Evolutionary conservation across 2,329 filamentous ascomycete species (phyloP), one percentile per base, ranked within the genome.

Genomic region (Cercospora janseana): DNA sequence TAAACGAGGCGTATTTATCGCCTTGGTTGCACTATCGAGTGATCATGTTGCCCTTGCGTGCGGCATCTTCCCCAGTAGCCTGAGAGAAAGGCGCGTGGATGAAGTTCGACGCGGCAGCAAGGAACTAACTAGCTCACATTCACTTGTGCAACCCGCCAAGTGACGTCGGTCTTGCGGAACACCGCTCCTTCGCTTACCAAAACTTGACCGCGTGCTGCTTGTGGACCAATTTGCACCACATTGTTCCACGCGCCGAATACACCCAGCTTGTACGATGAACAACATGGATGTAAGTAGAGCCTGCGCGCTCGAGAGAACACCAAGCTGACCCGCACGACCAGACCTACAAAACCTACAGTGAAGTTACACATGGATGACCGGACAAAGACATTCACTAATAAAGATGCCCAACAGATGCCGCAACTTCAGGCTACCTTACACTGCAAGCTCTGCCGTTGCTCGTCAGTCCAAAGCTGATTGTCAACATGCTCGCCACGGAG

Each of bases 381-480:
- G 16, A 23, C 35, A 15, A 23, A 15, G 38, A 16, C 32, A 15
- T 27, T 27, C 13, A 40, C 44, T 47, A 20, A 47, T 26, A 26
- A 18, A 31, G 15, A 4, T 24, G 21, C 15, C 15, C 12, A 38
- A 3, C 32, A 47, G 44, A 47, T 47, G 44, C 44, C 15, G 44
- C 34, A 23, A 75, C 72, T 13, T 67, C 72, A 23, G 72, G 61
- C 44, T 76, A 72, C 70, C 56, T 72, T 42, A 60, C 71, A 15
- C 57, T 71, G 6, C 72, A 75, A 66, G 65, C 72, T 6, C 56
- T 80, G 8, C 75, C 81, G 0, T 72, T 87, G 52, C 75, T 86
- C 46, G 60, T 77, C 4, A 76, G 78, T 4, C 84, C 84, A 0
- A 79, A 77, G 20, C 73, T 86, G 59, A 80, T 86, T 16, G 73